Percentiles rank a stretch among this genome's conserved stretches.
Evolutionary conservation across 805 yeast species (phyloP).

Genomic region (Hanseniaspora occidentalis): DNA sequence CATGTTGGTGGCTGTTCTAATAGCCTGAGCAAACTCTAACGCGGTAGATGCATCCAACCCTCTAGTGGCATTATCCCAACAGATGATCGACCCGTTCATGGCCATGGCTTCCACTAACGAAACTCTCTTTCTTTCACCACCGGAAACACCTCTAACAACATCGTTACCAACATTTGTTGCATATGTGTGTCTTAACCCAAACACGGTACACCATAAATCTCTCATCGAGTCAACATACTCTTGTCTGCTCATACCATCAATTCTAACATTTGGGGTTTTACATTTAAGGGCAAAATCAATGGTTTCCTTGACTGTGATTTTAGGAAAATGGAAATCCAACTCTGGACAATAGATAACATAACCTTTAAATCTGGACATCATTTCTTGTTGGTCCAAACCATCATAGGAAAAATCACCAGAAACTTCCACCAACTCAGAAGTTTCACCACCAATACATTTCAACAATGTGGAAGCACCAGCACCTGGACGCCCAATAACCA

Average conservation of each 20-base stretch:
- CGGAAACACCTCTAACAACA: constrained; percentile 56
- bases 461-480: constrained; percentile 52
- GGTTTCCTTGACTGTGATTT: constrained; percentile 39
- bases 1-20: constrained; percentile 47
- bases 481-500: constrained; percentile 47
- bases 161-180: constrained; percentile 58
- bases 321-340: constrained; percentile 38
- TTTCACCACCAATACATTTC: constrained; percentile 35
- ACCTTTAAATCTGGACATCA: constrained; percentile 34
- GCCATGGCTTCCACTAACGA: constrained; percentile 54
- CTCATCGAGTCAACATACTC: constrained; percentile 29
- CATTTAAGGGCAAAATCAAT: constrained; percentile 36
- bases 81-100: constrained; percentile 39
- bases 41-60: constrained; percentile 65
- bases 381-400: constrained; percentile 34
- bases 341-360: constrained; percentile 43
- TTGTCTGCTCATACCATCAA: constrained; percentile 29
- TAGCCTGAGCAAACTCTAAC: constrained; percentile 47
- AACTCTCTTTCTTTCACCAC: constrained; percentile 64
- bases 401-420: constrained; percentile 34
- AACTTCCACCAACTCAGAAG: constrained; percentile 24
- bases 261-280: constrained; percentile 34
- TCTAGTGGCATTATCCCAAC: constrained; percentile 62
- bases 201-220: constrained; percentile 31
- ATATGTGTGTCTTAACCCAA: constrained; percentile 47